phyloP scores from a whole-genome alignment of 345 rosid genomes.

The Excoecaria cochinchinensis region DNA sequence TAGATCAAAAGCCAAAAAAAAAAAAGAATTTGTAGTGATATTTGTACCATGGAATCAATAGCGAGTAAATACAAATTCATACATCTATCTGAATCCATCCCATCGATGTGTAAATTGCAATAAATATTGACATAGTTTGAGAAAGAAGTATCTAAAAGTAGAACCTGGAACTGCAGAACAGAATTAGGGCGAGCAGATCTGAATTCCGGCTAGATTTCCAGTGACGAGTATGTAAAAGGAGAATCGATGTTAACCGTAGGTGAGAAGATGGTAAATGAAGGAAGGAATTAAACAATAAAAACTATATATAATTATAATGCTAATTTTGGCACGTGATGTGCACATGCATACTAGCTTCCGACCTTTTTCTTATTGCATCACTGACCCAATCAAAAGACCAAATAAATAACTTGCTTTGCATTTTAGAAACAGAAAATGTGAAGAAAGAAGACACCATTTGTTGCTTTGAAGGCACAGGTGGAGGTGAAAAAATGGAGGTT shows the following conservation, averaged over 20 bases:
- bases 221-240: not conserved
- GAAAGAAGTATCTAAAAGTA: constrained; percentile 5
- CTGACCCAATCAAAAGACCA: not conserved
- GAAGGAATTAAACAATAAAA: not conserved
- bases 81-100: not conserved
- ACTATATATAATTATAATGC: not conserved
- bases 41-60: not conserved
- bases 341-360: not conserved
- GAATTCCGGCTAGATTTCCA: not conserved
- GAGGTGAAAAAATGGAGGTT: not conserved
- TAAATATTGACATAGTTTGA: not conserved
- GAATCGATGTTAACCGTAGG: not conserved
- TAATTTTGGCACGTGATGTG: constrained; percentile 13
- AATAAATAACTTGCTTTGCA: not conserved
- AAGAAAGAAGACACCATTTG: not conserved
- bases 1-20: too few species aligned
- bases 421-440: not conserved
- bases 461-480: not conserved
- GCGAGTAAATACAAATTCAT: not conserved
- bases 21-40: too few species aligned
- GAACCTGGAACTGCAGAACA: not conserved
- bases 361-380: not conserved
- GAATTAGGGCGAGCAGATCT: not conserved
- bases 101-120: not conserved
- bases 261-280: not conserved